Base-by-base conservation (phyloP, 2,329 filamentous ascomycete species). In the Cordyceps farinosa region DNA sequence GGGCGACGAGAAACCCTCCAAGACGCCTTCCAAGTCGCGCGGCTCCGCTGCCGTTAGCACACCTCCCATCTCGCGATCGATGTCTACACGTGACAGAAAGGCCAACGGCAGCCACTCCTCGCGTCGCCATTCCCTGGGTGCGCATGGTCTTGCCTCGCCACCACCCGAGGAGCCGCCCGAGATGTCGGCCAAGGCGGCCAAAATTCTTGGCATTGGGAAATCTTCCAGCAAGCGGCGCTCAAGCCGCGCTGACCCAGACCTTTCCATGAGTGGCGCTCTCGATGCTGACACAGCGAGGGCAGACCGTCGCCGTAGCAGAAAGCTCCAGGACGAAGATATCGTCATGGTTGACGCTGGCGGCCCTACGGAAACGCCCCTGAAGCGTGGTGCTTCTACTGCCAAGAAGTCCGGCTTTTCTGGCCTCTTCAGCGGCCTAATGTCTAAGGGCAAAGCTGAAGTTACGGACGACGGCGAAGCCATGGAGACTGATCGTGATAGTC, bases 121-220 rank as follows among this genome's bases (percentile, higher is more conserved):
- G 60, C 84, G 90, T 62, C 87, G 89, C 44, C 82, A 87, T 66
- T 90, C 91, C 0, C 76, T 89, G 17, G 90, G 91, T 60, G 83
- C 79, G 34, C 80, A 81, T 66, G 89, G 87, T 8, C 79, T 93
- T 65, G 81, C 85, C 52, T 91, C 90, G 27, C 90, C 91, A 3
- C 89, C 90, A 9, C 86, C 89, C 2, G 91, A 92, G 36, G 85
- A 89, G 38, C 78, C 81, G 48, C 82, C 82, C 3, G 84, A 85
- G 58, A 83, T 91, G 71, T 83, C 88, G 8, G 83, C 86, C 52
- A 96, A 96, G 75, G 91, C 91, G 34, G 90, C 91, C 38, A 92
- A 88, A 75, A 76, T 94, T 59, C 86, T 95, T 2, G 86, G 92
- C 78, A 68, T 84, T 30, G 79, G 79, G 47, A 77, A 76, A 60